Conservation (phyloP, 345 rosid genomes). For the Barbarea vulgaris region DNA sequence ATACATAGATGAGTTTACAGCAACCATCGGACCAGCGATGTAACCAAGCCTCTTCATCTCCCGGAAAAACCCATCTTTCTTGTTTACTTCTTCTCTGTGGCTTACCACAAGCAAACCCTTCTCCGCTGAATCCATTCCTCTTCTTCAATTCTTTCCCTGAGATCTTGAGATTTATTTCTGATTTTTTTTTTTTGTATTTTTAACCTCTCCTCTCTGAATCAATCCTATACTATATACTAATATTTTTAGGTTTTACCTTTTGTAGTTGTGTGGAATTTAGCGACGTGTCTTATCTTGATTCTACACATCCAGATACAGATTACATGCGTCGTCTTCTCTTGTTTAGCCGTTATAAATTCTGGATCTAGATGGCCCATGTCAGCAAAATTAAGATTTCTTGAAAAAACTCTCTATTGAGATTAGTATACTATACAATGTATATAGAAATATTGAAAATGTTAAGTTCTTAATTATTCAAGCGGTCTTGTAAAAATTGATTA, state of each 20-base stretch:
- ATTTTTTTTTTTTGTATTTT: too few relatives aligned
- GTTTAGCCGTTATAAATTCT: slow-evolving; percentile 12
- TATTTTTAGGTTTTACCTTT: not conserved
- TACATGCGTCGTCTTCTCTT: not conserved
- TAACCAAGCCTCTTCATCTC: slow-evolving; percentile 56
- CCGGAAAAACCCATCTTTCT: slow-evolving; percentile 21
- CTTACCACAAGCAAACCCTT: slow-evolving; percentile 35
- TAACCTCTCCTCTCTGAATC: not conserved
- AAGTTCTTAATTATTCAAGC: not conserved
- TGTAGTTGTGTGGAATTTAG: not conserved
- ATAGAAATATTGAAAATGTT: not conserved
- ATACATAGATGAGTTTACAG: slow-evolving; percentile 57
- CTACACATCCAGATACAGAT: slow-evolving; percentile 12
- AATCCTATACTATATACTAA: not conserved
- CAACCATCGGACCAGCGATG: slow-evolving; percentile 76
- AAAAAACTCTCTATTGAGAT: not conserved
- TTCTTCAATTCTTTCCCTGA: slow-evolving; percentile 4
- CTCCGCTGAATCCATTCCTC: slow-evolving; percentile 40
- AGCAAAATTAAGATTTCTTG: slow-evolving; percentile 4
- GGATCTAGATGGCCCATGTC: not conserved
- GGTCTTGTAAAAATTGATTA: not conserved
- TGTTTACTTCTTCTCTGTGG: slow-evolving; percentile 17
- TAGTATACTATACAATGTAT: not conserved
- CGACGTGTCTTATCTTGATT: slow-evolving; percentile 27
- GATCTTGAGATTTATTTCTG: slow-evolving; percentile 22